Conservation (phyloP, 805 yeast genomes). For the Wickerhamiella qilinensis region DNA sequence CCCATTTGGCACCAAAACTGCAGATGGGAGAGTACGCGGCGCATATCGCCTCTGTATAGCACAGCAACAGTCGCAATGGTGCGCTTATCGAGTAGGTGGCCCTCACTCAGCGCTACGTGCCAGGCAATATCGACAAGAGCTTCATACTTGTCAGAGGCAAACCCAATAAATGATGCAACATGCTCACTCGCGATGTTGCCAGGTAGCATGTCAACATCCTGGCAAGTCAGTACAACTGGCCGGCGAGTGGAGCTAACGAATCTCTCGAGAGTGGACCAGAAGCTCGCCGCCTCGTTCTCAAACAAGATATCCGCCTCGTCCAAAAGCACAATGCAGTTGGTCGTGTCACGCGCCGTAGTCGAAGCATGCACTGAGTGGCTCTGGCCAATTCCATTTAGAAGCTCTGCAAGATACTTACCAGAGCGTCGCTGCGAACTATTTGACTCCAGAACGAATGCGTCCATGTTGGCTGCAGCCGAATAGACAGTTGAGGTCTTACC, state of each 20-base stretch:
- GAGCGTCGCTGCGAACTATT: conserved; percentile 62
- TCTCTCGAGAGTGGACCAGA: conserved; percentile 60
- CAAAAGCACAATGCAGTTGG: conserved; percentile 54
- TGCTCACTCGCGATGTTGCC: background rate
- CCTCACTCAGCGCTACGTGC: conserved; percentile 23
- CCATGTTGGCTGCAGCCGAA: conserved; percentile 42
- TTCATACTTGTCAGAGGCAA: conserved; percentile 10
- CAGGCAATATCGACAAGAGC: conserved; percentile 16
- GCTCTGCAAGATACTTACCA: conserved; percentile 48
- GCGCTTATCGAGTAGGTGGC: conserved; percentile 16
- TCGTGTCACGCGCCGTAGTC: conserved; percentile 19
- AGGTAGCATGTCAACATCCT: conserved; percentile 22
- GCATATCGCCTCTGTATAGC: conserved; percentile 15
- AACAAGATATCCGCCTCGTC: conserved; percentile 78
- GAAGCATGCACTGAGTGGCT: conserved; percentile 52
- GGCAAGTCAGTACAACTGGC: conserved; percentile 57
- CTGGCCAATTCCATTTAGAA: conserved; percentile 63
- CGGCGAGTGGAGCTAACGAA: conserved; percentile 44
- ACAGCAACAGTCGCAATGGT: conserved; percentile 12
- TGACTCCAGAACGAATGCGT: conserved; percentile 67
- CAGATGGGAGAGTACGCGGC: conserved; percentile 15
- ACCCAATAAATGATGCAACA: conserved; percentile 24
- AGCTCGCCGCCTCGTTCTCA: conserved; percentile 50
- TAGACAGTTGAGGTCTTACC: conserved; percentile 69
- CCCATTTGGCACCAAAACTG: conserved; percentile 25